These are phyloP conservation scores for Zizania latifolia DNA, from an alignment of 176 grass and related monocot genomes.

Conservation along the genomic window DNA sequence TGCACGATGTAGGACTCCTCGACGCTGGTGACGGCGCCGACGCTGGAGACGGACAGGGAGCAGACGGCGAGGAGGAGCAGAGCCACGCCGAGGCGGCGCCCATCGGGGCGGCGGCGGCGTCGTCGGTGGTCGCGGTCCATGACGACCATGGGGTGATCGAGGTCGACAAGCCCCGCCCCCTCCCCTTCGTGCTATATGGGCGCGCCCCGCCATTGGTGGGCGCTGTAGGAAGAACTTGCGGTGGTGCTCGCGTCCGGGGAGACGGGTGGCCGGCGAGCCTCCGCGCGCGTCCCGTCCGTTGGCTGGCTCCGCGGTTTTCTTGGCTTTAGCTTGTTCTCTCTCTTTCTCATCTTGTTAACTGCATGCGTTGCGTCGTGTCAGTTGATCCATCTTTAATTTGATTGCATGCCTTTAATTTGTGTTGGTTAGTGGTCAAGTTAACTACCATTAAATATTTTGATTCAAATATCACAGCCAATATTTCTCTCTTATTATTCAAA, in stretches of 20 bases:
- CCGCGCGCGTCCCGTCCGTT: neutral
- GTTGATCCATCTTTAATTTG: no score
- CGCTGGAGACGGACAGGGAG: neutral
- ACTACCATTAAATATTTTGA: no score
- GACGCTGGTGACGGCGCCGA: constrained; percentile 10
- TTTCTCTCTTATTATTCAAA: no score
- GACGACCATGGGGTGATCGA: no score
- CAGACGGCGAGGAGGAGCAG: neutral
- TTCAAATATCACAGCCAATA: no score
- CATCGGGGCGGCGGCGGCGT: neutral
- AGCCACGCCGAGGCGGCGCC: constrained; percentile 15
- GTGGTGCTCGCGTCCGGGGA: neutral
- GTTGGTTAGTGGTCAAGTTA: no score
- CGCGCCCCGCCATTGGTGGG: neutral
- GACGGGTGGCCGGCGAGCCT: neutral
- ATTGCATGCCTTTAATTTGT: no score
- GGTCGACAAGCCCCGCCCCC: neutral
- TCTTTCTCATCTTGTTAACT: no score
- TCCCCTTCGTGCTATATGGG: neutral
- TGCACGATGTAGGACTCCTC: constrained; percentile 42
- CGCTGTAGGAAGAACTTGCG: neutral
- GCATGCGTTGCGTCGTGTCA: no score
- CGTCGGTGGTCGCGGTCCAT: constrained; percentile 21
- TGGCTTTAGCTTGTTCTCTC: no score
- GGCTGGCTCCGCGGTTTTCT: neutral